Conservation (phyloP, 495 filamentous ascomycete genomes). For the Aspergillus wentii region DNA sequence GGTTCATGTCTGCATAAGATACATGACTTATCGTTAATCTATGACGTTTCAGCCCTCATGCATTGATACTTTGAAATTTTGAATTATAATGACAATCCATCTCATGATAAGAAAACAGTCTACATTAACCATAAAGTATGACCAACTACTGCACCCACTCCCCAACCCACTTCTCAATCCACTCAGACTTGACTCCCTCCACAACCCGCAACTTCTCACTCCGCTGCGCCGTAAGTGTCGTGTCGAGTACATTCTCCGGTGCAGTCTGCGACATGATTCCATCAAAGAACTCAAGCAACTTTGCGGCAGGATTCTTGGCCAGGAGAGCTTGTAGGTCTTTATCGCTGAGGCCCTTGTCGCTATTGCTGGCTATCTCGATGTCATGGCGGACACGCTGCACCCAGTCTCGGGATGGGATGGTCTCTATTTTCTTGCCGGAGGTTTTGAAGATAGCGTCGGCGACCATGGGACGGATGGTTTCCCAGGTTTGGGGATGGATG, state of each 20-base stretch:
- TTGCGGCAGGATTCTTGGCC: conserved; percentile 19
- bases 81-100: too few relatives aligned
- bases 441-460: conserved; percentile 1
- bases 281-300: conserved; percentile 22
- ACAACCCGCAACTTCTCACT: conserved; percentile 14
- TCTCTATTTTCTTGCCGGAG: conserved; percentile 5
- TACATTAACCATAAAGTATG: too few relatives aligned
- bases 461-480: conserved; percentile 21
- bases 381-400: conserved; percentile 7
- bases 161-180: conserved; percentile 22
- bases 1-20: conserved; percentile 7
- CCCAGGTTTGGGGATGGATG: conserved; percentile 30
- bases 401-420: conserved; percentile 11
- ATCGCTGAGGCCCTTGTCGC: not conserved
- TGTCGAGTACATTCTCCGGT: conserved; percentile 9
- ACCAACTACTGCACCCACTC: conserved; percentile 20
- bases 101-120: too few relatives aligned
- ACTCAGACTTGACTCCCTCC: conserved; percentile 13
- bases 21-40: too few relatives aligned
- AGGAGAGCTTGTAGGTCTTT: conserved; percentile 7
- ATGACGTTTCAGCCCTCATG: too few relatives aligned
- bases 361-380: conserved; percentile 1
- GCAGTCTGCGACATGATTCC: not conserved
- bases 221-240: conserved; percentile 1
- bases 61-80: too few relatives aligned